Base-by-base conservation (phyloP, 1,139 yeast species). In the Diutina ranongensis region DNA sequence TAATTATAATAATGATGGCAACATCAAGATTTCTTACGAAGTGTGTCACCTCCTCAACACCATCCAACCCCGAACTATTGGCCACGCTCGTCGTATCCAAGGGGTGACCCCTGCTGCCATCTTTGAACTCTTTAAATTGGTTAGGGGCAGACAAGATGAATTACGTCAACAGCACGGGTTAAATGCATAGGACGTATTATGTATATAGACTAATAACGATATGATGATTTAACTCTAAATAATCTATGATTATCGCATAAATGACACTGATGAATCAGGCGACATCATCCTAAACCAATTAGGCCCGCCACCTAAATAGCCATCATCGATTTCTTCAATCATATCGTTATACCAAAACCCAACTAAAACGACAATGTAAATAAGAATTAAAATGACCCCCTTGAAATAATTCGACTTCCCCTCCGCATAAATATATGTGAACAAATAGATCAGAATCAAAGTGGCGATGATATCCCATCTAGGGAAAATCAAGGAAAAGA, bases 321-420 rank as follows among this genome's bases (percentile, higher is more conserved):
- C 69, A 51, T 64, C 72, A 46, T 67, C 64, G 44, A 70, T 54
- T 3, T 49, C 55, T 40, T 62, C 72, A 25, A 70, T 64, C 44
- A 60, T 57, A 51, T 68, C 72, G 51, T 70, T 83, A 57, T 82
- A 80, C 70, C 80, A 88, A 60, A 89, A 89, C 1, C 98, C 98
- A 46, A 78, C 67, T 50, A 87, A 67, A 4, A 86, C 80, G 35
- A 87, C 92, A 20, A 78, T 58, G 59, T 92, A 92, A 28, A 87
- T 73, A 55, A 94, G 72, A 16, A 89, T 78, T 58, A 94, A 68
- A 52, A 94, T 87, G 16, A 92, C 83, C 1, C 99, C 98, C 61
- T 92, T 92, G 71, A 92, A 92, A 60, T 92, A 92, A 59, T 94
- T 92, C 34, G 95, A 83, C 58, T 89, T 89, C 2, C 98, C 99